phyloP scores from a whole-genome alignment of 768 basidiomycete species.

The Dendrothele bispora region DNA sequence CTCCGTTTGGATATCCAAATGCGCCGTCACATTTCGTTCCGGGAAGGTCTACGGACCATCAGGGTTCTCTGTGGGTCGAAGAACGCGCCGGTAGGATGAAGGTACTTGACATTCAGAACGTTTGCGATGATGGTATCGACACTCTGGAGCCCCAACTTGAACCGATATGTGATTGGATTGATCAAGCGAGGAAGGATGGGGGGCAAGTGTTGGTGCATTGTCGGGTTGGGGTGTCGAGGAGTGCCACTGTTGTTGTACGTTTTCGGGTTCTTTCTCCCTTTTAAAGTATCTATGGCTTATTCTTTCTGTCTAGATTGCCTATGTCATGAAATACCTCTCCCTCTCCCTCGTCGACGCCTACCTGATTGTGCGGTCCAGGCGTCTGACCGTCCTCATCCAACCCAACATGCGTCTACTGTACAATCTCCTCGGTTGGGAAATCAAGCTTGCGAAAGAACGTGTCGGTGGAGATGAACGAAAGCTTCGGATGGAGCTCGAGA shows the following conservation, averaged over 20 bases:
- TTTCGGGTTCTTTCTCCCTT: conserved; percentile 1
- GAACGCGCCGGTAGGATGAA: conserved; percentile 86
- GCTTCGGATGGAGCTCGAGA: conserved; percentile 58
- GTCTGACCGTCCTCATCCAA: conserved; percentile 89
- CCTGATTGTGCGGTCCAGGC: conserved; percentile 84
- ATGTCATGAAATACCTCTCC: conserved; percentile 90
- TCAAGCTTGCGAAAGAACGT: conserved; percentile 76
- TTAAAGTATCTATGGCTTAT: neutral
- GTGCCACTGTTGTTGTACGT: conserved; percentile 86
- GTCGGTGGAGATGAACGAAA: conserved; percentile 49
- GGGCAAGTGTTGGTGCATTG: conserved; percentile 95
- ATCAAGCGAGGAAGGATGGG: conserved; percentile 74
- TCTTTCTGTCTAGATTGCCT: conserved; percentile 68
- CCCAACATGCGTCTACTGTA: conserved; percentile 95
- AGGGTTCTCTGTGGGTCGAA: conserved; percentile 83
- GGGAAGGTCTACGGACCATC: conserved; percentile 48
- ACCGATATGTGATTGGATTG: conserved; percentile 92
- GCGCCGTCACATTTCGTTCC: conserved; percentile 37
- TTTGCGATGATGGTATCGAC: conserved; percentile 96
- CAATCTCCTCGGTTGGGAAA: conserved; percentile 93
- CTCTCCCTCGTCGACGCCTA: conserved; percentile 92
- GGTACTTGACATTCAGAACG: conserved; percentile 86
- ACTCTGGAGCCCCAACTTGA: conserved; percentile 86
- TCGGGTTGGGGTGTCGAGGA: conserved; percentile 94
- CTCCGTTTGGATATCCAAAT: conserved; percentile 19